Percentiles rank a stretch among this genome's conserved stretches.
Evolutionary conservation across 257 asterid genomes (phyloP).

Genomic region (Hygrophila difformis): DNA sequence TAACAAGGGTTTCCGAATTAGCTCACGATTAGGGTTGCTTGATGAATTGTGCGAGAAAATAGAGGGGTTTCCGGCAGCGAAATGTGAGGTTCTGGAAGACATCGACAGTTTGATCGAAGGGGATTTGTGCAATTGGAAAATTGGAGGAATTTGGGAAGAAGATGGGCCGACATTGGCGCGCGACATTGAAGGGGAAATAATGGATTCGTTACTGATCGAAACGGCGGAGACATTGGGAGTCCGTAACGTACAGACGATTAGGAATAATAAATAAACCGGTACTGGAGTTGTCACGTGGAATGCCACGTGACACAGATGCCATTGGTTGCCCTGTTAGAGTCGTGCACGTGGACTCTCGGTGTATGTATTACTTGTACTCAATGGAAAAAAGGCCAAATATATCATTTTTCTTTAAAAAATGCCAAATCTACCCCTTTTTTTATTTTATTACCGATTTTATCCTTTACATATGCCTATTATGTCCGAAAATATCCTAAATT

Average conservation of each 20-base stretch:
- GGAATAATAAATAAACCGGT: slow-evolving; percentile 11
- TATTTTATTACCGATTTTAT: no score
- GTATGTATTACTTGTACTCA: background rate
- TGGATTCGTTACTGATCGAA: slow-evolving; percentile 53
- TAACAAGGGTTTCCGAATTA: background rate
- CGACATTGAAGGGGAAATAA: slow-evolving; percentile 55
- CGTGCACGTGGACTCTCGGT: slow-evolving; percentile 23
- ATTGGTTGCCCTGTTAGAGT: slow-evolving; percentile 16
- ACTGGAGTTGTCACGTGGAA: slow-evolving; percentile 46
- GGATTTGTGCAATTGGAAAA: slow-evolving; percentile 25
- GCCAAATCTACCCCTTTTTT: no score
- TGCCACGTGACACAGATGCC: slow-evolving; percentile 60
- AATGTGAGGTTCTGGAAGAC: slow-evolving; percentile 59
- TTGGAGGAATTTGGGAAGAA: slow-evolving; percentile 23
- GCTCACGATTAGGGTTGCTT: slow-evolving; percentile 8
- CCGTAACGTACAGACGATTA: slow-evolving; percentile 25
- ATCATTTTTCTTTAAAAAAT: no score
- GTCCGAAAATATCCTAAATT: no score
- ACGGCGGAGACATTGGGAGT: slow-evolving; percentile 25
- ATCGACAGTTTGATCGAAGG: slow-evolving; percentile 48
- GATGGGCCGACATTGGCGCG: slow-evolving; percentile 36
- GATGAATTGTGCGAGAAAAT: slow-evolving; percentile 39
- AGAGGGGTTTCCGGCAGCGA: slow-evolving; percentile 37
- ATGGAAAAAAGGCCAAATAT: no score
- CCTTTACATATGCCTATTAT: no score